These are phyloP conservation scores for Saraca asoca DNA, from an alignment of 331 rosid species.

Conservation along the genomic window DNA sequence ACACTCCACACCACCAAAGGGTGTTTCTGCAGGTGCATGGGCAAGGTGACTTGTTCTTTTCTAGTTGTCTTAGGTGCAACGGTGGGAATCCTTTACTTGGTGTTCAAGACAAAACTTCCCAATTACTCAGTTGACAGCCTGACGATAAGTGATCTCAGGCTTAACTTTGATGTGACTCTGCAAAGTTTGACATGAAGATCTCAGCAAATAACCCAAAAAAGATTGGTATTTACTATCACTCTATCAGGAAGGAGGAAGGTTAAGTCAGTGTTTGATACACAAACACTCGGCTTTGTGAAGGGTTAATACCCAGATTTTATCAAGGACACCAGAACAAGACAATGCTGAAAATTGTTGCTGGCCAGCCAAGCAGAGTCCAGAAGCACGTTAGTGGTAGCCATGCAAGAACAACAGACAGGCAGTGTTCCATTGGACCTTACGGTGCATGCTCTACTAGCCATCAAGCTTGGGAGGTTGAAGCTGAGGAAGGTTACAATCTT, in stretches of 20 bases:
- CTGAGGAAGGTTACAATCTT: too few species aligned
- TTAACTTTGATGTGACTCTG: constrained; percentile 65
- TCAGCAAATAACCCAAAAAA: constrained; percentile 67
- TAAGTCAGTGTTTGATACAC: constrained; percentile 67
- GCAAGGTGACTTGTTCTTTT: constrained; percentile 62
- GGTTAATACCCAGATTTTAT: too few species aligned
- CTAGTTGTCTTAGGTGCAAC: constrained; percentile 55
- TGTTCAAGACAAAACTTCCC: constrained; percentile 83
- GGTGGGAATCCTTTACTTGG: constrained; percentile 58
- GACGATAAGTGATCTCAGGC: constrained; percentile 60
- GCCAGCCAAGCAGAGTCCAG: too few species aligned
- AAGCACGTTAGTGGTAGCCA: constrained; percentile 64
- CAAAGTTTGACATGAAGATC: constrained; percentile 72
- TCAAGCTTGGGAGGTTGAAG: constrained; percentile 67
- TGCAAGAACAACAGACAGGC: constrained; percentile 79
- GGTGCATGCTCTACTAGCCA: constrained; percentile 67
- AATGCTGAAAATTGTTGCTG: too few species aligned
- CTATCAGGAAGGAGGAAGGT: constrained; percentile 55
- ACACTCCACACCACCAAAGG: constrained; percentile 34
- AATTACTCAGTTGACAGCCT: constrained; percentile 68
- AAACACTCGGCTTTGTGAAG: constrained; percentile 67
- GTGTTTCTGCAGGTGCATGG: constrained; percentile 60
- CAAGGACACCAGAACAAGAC: too few species aligned
- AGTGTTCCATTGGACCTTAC: constrained; percentile 69
- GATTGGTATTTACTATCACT: constrained; percentile 67